phyloP scores from a whole-genome alignment of 2,329 filamentous ascomycete species.

The Byssothecium circinans region DNA sequence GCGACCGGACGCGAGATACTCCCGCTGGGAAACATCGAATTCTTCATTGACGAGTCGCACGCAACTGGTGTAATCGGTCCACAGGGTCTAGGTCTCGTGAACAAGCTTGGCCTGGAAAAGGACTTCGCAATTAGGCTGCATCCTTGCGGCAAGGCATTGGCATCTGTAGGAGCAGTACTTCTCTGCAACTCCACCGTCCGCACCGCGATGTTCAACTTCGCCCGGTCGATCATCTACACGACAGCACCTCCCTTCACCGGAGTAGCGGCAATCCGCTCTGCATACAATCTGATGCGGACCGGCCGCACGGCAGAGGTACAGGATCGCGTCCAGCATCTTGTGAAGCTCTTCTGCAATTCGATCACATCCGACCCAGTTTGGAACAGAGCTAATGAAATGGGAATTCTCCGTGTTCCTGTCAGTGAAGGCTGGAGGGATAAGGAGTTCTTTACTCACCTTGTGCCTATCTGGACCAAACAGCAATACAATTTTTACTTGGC shows the following conservation, averaged over 20 bases:
- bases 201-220: constrained; percentile 8
- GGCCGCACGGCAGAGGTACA: too few species aligned
- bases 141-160: constrained; percentile 31
- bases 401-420: constrained; percentile 3
- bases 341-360: constrained; percentile 6
- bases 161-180: constrained; percentile 21
- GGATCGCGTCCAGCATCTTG: constrained; percentile 9
- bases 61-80: constrained; percentile 62
- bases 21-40: constrained; percentile 60
- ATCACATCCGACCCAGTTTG: constrained; percentile 8
- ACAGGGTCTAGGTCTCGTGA: constrained; percentile 59
- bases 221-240: constrained; percentile 32
- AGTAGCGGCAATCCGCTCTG: constrained; percentile 40
- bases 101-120: constrained; percentile 24
- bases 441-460: neutral
- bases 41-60: constrained; percentile 70
- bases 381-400: constrained; percentile 2
- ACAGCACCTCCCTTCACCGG: constrained; percentile 40
- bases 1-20: constrained; percentile 58
- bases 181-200: constrained; percentile 17
- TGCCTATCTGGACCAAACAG: neutral
- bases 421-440: constrained; percentile 6
- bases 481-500: neutral
- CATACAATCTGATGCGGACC: constrained; percentile 31
- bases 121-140: constrained; percentile 31